Base-by-base conservation (phyloP, 179 eudicot species). In the Monotropa hypopitys region DNA sequence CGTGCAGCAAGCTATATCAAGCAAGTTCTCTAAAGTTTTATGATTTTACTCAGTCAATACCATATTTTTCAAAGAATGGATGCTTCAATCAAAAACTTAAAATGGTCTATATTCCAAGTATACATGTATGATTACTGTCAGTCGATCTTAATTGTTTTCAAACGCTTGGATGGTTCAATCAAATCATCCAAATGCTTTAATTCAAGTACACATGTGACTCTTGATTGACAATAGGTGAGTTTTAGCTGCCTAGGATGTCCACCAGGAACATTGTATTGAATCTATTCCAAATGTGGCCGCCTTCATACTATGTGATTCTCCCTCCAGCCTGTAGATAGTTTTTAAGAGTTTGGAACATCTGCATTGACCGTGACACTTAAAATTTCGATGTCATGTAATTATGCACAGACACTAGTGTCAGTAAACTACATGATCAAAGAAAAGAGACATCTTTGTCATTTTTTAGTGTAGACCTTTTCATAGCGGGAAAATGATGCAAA, bases 1-100 rank as follows among this genome's bases (percentile, higher is more conserved):
- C 78, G 93, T 95, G 59, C 99, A 95, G 80, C 99, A 95, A 86
- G 98, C 99, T 74, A 95, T 95, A 90, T 93, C 99, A 89, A 95
- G 99, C 81, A 87, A 84, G 98, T 87, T 72, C 50, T 59, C 8
- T 33, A 35, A 79, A 40, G 77, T 72, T 23, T 42, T 45, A 7
- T 15, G 26, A n/a, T n/a, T 70, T 73, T 45, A 43, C 20, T 73
- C 26, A 40, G n/a, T 68, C 20, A 16, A 49, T 51, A 8, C 13
- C 15, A 32, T 18, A 18, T 62, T 38, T 62, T 62, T 46, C 38
- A 16, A 40, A 74, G 77, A 21, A 21, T 45, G 71, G 33, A 28
- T 59, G 50, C 38, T 26, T 26, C 21, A 28, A 30, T 75, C 45
- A 75, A 62, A 62, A 62, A 12, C 47, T 32, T 57, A 12, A 45